Evolutionary conservation across 2,329 filamentous ascomycete genomes (phyloP).

Genomic region (Scedosporium dehoogii): DNA sequence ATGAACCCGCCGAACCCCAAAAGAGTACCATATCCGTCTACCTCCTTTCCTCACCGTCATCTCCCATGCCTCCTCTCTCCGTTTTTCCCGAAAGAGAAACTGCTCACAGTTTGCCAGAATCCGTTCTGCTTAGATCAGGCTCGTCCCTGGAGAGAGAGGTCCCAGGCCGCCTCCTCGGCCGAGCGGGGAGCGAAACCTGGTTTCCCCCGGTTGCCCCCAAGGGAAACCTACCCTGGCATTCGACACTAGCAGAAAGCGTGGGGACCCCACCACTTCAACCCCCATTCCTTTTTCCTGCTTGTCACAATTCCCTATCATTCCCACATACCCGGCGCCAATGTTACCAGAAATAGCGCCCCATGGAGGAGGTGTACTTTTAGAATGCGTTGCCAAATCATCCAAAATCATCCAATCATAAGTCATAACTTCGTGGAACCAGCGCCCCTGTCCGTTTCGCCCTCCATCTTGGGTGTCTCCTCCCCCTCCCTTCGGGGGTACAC

Average conservation of each 20-base stretch:
- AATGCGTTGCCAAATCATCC: constrained; percentile 21
- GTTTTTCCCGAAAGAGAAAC: constrained; percentile 6
- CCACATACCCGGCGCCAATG: constrained; percentile 12
- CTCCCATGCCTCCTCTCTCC: background rate
- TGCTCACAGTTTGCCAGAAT: background rate
- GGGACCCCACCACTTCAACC: background rate
- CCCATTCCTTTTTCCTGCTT: constrained; percentile 7
- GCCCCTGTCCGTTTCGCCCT: background rate
- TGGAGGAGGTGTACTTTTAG: constrained; percentile 35
- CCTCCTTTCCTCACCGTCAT: background rate
- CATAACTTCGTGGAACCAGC: constrained; percentile 36
- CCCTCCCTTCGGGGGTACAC: background rate
- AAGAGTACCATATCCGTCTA: constrained; percentile 1
- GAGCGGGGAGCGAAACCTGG: constrained; percentile 1
- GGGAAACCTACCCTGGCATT: background rate
- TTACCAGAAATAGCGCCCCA: constrained; percentile 12
- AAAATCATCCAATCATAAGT: constrained; percentile 42
- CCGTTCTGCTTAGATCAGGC: background rate
- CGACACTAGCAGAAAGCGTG: background rate
- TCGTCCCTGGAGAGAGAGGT: background rate
- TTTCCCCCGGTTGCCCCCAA: background rate
- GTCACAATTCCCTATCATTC: constrained; percentile 10
- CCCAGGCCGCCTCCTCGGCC: constrained; percentile 1
- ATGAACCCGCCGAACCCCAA: background rate
- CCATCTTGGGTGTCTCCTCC: background rate